phyloP scores from a whole-genome alignment of 202 grass and related monocot genomes.

The Panicum virgatum region DNA sequence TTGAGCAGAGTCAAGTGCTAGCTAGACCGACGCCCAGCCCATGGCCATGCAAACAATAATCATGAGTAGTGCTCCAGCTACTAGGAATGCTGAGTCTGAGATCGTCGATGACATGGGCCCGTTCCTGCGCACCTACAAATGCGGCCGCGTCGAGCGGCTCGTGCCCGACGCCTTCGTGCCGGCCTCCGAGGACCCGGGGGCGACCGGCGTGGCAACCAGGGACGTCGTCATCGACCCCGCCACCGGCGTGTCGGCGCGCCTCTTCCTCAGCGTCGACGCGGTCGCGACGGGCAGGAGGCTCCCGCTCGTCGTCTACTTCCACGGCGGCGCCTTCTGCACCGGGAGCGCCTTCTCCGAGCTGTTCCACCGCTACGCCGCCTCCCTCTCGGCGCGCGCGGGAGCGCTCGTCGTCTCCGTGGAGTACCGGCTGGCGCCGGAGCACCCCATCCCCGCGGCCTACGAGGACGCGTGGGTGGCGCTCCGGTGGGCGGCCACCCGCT shows the following conservation, averaged over 20 bases:
- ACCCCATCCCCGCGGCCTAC: conserved; percentile 48
- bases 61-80: neutral
- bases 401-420: conserved; percentile 51
- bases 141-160: conserved; percentile 9
- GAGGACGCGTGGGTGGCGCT: conserved; percentile 42
- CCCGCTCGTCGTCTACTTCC: conserved; percentile 51
- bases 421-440: conserved; percentile 51
- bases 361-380: conserved; percentile 43
- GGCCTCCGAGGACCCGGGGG: neutral
- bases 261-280: neutral
- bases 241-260: neutral
- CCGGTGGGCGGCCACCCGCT: conserved; percentile 32
- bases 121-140: conserved; percentile 1
- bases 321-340: conserved; percentile 49
- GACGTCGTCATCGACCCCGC: conserved; percentile 8
- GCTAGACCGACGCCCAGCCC: neutral
- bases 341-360: conserved; percentile 34
- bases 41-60: neutral
- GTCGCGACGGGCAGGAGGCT: neutral
- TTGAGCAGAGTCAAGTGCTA: neutral
- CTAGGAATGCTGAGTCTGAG: neutral
- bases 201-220: neutral
- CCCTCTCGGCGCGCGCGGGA: neutral
- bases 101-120: neutral
- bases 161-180: neutral